Percentiles rank a stretch among this genome's conserved stretches.
These are phyloP conservation scores for Lentinula aciculospora DNA, from an alignment of 768 basidiomycete genomes.

Conservation along the genomic window DNA sequence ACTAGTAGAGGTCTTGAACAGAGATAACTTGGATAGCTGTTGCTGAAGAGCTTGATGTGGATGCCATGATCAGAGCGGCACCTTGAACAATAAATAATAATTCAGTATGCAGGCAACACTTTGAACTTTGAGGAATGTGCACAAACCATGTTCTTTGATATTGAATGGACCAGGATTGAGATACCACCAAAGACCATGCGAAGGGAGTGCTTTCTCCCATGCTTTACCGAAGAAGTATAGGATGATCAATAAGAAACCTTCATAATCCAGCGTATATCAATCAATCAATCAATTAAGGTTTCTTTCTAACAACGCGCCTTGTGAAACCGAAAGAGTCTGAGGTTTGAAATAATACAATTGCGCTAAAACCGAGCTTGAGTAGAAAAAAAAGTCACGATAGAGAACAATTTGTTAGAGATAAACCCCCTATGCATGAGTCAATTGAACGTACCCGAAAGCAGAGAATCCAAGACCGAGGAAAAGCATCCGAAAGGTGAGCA, in stretches of 20 bases:
- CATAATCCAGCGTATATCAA: constrained; percentile 23
- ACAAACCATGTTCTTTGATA: constrained; percentile 18
- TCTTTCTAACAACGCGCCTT: constrained; percentile 21
- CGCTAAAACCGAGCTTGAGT: constrained; percentile 22
- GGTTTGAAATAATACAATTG: constrained; percentile 35
- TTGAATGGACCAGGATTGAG: constrained; percentile 34
- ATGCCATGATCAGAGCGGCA: constrained; percentile 19
- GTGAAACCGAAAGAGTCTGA: constrained; percentile 27
- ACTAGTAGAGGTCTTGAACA: constrained; percentile 23
- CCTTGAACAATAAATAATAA: no score
- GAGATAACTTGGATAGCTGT: constrained; percentile 27
- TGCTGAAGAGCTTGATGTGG: constrained; percentile 23
- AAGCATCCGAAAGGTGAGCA: constrained; percentile 34
- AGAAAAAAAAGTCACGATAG: no score
- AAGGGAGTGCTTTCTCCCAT: constrained; percentile 5
- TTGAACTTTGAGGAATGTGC: no score
- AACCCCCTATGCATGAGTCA: constrained; percentile 3
- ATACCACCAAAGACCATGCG: constrained; percentile 19
- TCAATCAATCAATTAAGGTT: constrained; percentile 22
- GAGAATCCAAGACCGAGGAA: constrained; percentile 34
- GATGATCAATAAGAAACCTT: constrained; percentile 18
- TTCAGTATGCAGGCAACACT: no score
- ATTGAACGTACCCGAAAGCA: constrained; percentile 28
- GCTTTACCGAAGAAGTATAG: constrained; percentile 17
- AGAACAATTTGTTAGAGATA: constrained; percentile 5